Evolutionary conservation across 306 rosid genomes (phyloP).

Genomic region (Rosa persica): DNA sequence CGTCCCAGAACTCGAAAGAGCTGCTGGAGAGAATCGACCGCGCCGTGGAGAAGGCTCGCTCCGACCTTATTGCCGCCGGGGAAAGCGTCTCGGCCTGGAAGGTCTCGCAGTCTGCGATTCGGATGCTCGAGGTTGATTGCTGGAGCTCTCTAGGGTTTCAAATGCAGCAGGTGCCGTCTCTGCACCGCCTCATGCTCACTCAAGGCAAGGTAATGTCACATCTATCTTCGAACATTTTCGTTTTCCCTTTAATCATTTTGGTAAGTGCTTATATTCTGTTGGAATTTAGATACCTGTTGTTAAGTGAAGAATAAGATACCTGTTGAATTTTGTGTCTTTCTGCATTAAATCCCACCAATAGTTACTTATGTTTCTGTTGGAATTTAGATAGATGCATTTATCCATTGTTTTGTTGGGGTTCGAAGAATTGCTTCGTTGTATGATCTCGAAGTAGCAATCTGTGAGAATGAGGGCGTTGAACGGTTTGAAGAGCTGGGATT

Average conservation of each 20-base stretch:
- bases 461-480: slow-evolving; percentile 67
- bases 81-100: slow-evolving; percentile 67
- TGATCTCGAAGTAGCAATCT: slow-evolving; percentile 76
- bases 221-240: neutral
- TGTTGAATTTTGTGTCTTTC: neutral
- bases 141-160: slow-evolving; percentile 60
- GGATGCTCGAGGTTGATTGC: slow-evolving; percentile 53
- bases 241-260: neutral
- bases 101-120: slow-evolving; percentile 58
- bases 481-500: slow-evolving; percentile 66
- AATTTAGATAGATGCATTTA: slow-evolving; percentile 75
- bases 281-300: no score
- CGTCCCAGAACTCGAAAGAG: slow-evolving; percentile 13
- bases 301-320: neutral
- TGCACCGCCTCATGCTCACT: slow-evolving; percentile 45
- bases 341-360: neutral
- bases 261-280: no score
- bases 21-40: slow-evolving; percentile 30
- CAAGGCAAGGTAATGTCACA: slow-evolving; percentile 71
- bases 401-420: slow-evolving; percentile 88
- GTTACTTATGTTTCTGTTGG: slow-evolving; percentile 29
- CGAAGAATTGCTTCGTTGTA: slow-evolving; percentile 64
- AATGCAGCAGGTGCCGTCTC: slow-evolving; percentile 78
- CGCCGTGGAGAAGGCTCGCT: slow-evolving; percentile 49
- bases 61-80: slow-evolving; percentile 43